Base-by-base conservation (phyloP, 176 grass and related monocot genomes). In the Carex myosuroides region DNA sequence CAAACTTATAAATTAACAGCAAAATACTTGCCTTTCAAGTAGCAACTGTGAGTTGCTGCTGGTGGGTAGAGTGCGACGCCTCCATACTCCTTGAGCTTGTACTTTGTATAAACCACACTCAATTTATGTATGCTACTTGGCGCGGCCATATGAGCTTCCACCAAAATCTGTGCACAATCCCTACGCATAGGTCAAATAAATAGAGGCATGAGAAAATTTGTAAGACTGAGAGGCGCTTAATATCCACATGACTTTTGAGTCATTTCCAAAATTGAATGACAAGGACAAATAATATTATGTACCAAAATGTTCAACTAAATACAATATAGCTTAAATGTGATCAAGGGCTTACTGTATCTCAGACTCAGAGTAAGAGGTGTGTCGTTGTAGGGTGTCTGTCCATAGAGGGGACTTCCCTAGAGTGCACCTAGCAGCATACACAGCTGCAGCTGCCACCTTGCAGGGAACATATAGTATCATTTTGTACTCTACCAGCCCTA, bases 401-500 rank as follows among this genome's bases (percentile, higher is more conserved):
- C 95, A 94, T 29, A 94, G 16, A 60, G 95, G 90, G 11, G 18
- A 94, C 79, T 68, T 98, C 44, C 67, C 90, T 35, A 98, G 76
- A 4, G 95, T 93, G 80, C 73, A 89, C 0, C 82, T 85, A n/a
- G 95, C 91, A 1, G 87, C 89, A 0, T 93, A 39, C 37, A 39
- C 37, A 39, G 37, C 37, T 39, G 37, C 37, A 39, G 37, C 37
- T 39, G 37, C 37, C 37, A 39, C 37, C 37, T 39, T 39, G 37
- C 37, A 39, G 37, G 37, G 37, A 5, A 98, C 5, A n/a, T 65
- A n/a, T n/a, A 41, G 71, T 3, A 84, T 83, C 71, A 88, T 41
- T 0, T 42, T 20, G 80, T 98, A 94, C 9, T 90, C 85, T 87
- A 87, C 71, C 18, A 98, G 48, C 0, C 87, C 89, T 4, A 98